These are phyloP conservation scores for Mariannaea sp. DNA, from an alignment of 2,329 filamentous ascomycete species.

Conservation along the genomic window DNA sequence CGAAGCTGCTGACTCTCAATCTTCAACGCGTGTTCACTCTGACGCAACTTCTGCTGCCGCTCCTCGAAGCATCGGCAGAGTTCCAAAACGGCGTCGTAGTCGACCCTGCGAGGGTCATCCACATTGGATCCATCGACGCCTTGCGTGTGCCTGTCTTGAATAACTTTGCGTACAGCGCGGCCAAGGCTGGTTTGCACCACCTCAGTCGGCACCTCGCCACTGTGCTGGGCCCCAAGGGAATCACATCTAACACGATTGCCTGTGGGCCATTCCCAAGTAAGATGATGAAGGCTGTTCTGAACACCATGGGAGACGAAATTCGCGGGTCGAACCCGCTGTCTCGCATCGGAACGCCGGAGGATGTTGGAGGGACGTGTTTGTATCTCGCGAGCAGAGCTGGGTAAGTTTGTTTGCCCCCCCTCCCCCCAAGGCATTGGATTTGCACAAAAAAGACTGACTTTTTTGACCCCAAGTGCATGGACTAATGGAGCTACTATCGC, in stretches of 20 bases:
- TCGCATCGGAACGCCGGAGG: slow-evolving; percentile 68
- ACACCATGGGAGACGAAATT: slow-evolving; percentile 59
- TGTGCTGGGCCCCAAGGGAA: slow-evolving; percentile 62
- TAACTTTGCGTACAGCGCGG: slow-evolving; percentile 64
- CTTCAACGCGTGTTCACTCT: slow-evolving; percentile 71
- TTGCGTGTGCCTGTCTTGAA: slow-evolving; percentile 62
- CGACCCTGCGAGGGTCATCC: slow-evolving; percentile 63
- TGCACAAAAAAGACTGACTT: too few species aligned
- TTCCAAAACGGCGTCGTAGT: slow-evolving; percentile 43
- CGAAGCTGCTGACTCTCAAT: slow-evolving; percentile 65
- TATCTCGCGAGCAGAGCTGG: slow-evolving; percentile 72
- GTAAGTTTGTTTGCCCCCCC: slow-evolving; percentile 34
- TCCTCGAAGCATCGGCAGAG: slow-evolving; percentile 50
- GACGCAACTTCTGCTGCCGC: slow-evolving; percentile 63
- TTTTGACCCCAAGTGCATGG: too few species aligned
- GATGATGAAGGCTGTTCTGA: slow-evolving; percentile 69
- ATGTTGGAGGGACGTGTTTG: slow-evolving; percentile 73
- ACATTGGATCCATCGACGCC: slow-evolving; percentile 69
- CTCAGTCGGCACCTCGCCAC: slow-evolving; percentile 62
- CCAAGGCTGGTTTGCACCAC: slow-evolving; percentile 69
- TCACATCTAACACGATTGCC: slow-evolving; percentile 71
- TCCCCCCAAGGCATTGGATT: background rate
- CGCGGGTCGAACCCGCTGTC: slow-evolving; percentile 65
- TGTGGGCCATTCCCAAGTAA: slow-evolving; percentile 73
- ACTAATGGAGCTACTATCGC: slow-evolving; percentile 69